Evolutionary conservation across 805 yeast species (phyloP), one percentile per base, ranked within the genome.

Genomic region (Candida verbasci): DNA sequence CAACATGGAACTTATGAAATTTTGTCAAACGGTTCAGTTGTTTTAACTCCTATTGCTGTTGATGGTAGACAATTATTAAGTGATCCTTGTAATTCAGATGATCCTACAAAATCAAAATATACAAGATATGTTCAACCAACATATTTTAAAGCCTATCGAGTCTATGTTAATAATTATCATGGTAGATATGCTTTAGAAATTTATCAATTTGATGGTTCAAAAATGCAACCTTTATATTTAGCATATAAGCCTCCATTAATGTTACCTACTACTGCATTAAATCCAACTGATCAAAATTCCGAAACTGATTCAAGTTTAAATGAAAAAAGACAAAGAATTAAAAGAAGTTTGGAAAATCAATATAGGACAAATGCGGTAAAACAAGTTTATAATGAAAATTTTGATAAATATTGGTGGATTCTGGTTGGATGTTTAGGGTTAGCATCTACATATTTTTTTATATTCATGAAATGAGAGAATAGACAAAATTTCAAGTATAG

Each of bases 241-340:
- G 96, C 94, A 2, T 93, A 89, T 67, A 75, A 76, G 50, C 98
- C 98, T 5, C 94, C 98, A 8, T 72, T 84, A 76, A 93, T 93
- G 98, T 76, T 93, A 42, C 98, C 98, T 16, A 93, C 97, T 1
- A 62, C 57, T 36, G 89, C 97, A 0, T 65, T 93, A 70, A 91
- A 89, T 60, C 98, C 98, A 16, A 85, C 95, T 2, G 66, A 68
- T 29, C 41, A 46, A 21, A 62, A 67, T 2, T 53, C 69, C 6
- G 60, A 65, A 25, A 57, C 72, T 9, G 48, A 50, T 26, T 29
- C 58, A 6, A 46, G 56, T 35, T 64, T 49, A 46, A 27, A 29
- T 15, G 25, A 22, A n/a, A 16, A n/a, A 14, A 57, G 50, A 59
- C 66, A 62, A 36, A 66, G 74, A 38, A 76, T 86, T 32, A 79